Evolutionary conservation across 371 early-diverging fungal genomes (phyloP).

Genomic region (Syncephalastrum sp.): DNA sequence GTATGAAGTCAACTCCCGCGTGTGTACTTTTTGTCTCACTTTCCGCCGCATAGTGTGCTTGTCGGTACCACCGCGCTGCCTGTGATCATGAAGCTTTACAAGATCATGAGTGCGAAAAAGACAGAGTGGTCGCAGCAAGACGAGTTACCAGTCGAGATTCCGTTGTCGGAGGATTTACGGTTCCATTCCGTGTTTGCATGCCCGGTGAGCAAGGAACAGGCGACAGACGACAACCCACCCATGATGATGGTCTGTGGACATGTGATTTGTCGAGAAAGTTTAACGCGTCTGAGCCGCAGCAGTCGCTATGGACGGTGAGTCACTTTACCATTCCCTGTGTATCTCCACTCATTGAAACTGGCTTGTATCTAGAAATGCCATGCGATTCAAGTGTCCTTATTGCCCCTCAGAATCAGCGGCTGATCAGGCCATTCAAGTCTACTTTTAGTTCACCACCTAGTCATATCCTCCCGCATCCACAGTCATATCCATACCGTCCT

Average conservation of each 20-base stretch:
- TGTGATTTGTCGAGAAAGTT: slow-evolving; percentile 90
- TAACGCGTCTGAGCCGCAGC: slow-evolving; percentile 78
- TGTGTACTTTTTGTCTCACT: no score
- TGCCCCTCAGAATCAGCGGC: slow-evolving; percentile 87
- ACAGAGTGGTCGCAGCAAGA: slow-evolving; percentile 89
- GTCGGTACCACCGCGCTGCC: slow-evolving; percentile 92
- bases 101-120: slow-evolving; percentile 78
- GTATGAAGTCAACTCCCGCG: slow-evolving; percentile 27
- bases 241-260: slow-evolving; percentile 99
- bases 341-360: background rate
- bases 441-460: slow-evolving; percentile 57
- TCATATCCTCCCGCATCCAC: background rate
- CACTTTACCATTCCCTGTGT: background rate
- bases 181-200: slow-evolving; percentile 98
- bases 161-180: slow-evolving; percentile 74
- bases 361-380: slow-evolving; percentile 27
- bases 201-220: slow-evolving; percentile 95
- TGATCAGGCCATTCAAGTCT: slow-evolving; percentile 74
- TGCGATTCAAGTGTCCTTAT: slow-evolving; percentile 94
- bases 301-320: slow-evolving; percentile 35
- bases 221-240: slow-evolving; percentile 93
- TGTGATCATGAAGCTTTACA: slow-evolving; percentile 84
- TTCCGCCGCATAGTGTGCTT: slow-evolving; percentile 45
- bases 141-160: slow-evolving; percentile 92
- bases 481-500: no score